Conservation (phyloP, 495 filamentous ascomycete species). For the Hypoxylon intermedium region DNA sequence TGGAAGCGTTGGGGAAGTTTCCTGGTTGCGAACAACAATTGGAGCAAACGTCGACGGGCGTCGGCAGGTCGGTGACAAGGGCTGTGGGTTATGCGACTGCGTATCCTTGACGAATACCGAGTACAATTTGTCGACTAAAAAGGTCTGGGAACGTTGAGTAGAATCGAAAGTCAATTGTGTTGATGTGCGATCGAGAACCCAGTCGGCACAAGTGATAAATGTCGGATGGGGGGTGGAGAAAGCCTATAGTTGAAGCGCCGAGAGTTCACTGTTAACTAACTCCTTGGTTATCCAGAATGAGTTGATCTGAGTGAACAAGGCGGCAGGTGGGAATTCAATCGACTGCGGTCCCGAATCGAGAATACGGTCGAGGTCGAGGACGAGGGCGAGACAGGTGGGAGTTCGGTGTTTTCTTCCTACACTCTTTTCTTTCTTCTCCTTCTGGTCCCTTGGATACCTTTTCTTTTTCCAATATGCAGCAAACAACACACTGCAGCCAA, state of each 20-base stretch:
- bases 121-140: neutral
- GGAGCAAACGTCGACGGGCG: neutral
- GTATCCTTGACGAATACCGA: conserved; percentile 9
- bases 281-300: conserved; percentile 10
- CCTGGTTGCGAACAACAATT: conserved; percentile 1
- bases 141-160: conserved; percentile 14
- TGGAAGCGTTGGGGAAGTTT: conserved; percentile 2
- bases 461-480: conserved; percentile 17
- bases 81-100: conserved; percentile 24
- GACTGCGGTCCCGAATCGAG: conserved; percentile 24
- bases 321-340: conserved; percentile 21
- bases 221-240: conserved; percentile 36
- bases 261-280: conserved; percentile 23
- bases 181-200: conserved; percentile 26
- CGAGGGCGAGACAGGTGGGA: neutral
- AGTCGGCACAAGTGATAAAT: conserved; percentile 35
- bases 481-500: conserved; percentile 2
- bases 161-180: conserved; percentile 26
- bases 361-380: conserved; percentile 6
- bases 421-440: conserved; percentile 8
- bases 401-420: conserved; percentile 3
- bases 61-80: neutral
- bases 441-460: conserved; percentile 4
- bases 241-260: conserved; percentile 25
- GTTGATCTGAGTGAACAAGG: conserved; percentile 7